Percentiles rank a stretch among this genome's conserved stretches.
phyloP scores from a whole-genome alignment of 805 yeast species.

The Wickerhamomyces xylosicus region DNA sequence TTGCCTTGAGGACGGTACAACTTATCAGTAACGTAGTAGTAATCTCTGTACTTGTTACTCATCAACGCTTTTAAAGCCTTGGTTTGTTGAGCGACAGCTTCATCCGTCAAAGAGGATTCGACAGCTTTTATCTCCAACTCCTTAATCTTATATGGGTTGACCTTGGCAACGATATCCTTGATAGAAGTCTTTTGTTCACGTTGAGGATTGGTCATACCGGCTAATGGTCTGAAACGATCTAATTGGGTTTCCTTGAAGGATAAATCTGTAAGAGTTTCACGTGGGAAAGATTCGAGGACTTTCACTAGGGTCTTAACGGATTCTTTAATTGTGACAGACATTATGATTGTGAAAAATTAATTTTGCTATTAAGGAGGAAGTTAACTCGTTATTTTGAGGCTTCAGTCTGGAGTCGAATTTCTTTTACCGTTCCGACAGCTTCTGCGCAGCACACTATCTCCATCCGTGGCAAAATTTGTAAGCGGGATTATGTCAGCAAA shows the following conservation, averaged over 20 bases:
- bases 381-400: too few species aligned
- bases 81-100: constrained; percentile 40
- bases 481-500: too few species aligned
- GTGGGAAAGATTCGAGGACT: constrained; percentile 52
- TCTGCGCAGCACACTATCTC: too few species aligned
- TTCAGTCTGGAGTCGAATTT: too few species aligned
- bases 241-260: constrained; percentile 63
- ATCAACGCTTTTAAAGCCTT: constrained; percentile 45
- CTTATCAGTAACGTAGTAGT: constrained; percentile 57
- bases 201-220: constrained; percentile 33
- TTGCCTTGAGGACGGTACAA: constrained; percentile 76
- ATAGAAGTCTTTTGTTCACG: constrained; percentile 27
- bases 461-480: too few species aligned
- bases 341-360: too few species aligned
- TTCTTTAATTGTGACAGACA: constrained; percentile 22
- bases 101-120: constrained; percentile 32
- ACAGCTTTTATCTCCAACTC: constrained; percentile 35
- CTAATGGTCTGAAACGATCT: constrained; percentile 41
- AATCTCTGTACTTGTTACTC: constrained; percentile 50
- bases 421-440: too few species aligned
- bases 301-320: constrained; percentile 48
- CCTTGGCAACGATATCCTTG: constrained; percentile 33
- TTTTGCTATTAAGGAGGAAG: too few species aligned
- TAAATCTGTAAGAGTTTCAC: constrained; percentile 56
- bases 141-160: constrained; percentile 33